phyloP scores from a whole-genome alignment of 2,329 filamentous ascomycete genomes.

The Stachybotrys chartarum region DNA sequence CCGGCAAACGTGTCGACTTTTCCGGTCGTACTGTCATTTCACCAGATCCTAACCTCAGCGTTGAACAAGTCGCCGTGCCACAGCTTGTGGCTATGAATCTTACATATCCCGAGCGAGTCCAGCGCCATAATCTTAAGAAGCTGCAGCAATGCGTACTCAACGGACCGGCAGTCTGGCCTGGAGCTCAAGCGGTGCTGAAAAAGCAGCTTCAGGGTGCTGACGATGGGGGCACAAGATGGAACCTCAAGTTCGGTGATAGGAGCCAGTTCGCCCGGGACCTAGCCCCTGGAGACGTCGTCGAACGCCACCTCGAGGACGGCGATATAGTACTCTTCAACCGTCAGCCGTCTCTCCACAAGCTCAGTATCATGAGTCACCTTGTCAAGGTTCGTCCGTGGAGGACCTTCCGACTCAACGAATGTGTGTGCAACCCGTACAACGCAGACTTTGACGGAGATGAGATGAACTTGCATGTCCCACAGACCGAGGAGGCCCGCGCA shows the following conservation, averaged over 20 bases:
- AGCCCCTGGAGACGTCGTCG: conserved; percentile 78
- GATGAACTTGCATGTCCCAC: conserved; percentile 97
- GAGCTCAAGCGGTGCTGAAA: conserved; percentile 76
- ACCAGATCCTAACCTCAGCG: conserved; percentile 86
- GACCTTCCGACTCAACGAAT: conserved; percentile 95
- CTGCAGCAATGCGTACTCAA: conserved; percentile 66
- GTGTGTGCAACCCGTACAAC: conserved; percentile 96
- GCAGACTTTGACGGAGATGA: conserved; percentile 99
- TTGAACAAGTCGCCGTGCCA: conserved; percentile 91
- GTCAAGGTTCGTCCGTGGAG: conserved; percentile 91
- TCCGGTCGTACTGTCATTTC: conserved; percentile 97
- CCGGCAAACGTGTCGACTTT: conserved; percentile 97
- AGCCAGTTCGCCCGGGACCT: conserved; percentile 67
- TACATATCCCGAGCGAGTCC: conserved; percentile 88
- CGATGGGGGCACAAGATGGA: conserved; percentile 60
- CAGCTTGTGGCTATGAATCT: conserved; percentile 90
- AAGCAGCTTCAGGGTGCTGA: conserved; percentile 33
- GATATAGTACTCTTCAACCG: conserved; percentile 98
- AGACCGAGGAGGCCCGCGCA: conserved; percentile 91
- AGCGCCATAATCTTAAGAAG: conserved; percentile 78
- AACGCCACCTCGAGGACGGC: conserved; percentile 89
- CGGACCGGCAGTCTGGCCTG: conserved; percentile 74
- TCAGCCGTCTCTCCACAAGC: conserved; percentile 93
- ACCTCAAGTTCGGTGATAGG: conserved; percentile 68
- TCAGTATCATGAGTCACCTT: conserved; percentile 95